Conservation (phyloP, 2,329 filamentous ascomycete species). For the Mollisiaceae sp. region DNA sequence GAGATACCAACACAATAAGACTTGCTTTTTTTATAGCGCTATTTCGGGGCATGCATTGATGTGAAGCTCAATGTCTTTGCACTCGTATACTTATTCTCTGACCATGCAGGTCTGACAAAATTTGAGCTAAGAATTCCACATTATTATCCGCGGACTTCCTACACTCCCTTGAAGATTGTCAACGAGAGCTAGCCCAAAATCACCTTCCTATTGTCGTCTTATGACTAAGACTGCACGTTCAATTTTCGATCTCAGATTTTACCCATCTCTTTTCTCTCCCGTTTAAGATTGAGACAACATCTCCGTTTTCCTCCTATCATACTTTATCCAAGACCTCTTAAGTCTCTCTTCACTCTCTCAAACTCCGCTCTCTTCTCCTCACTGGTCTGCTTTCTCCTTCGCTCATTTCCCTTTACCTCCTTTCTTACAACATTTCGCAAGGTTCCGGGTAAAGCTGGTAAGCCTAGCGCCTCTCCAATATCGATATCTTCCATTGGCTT, state of each 20-base stretch:
- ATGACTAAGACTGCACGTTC: neutral
- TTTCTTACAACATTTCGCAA: neutral
- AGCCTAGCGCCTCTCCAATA: slow-evolving; percentile 17
- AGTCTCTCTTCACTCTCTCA: slow-evolving; percentile 21
- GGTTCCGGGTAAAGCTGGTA: slow-evolving; percentile 14
- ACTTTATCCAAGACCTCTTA: slow-evolving; percentile 10
- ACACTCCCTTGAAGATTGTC: neutral
- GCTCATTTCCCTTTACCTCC: neutral
- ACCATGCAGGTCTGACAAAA: neutral
- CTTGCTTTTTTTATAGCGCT: slow-evolving; percentile 17
- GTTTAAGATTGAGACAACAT: neutral
- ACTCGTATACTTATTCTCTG: neutral
- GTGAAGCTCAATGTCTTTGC: neutral
- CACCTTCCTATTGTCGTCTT: neutral
- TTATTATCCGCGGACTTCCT: neutral
- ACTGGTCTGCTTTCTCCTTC: neutral
- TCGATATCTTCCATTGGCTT: slow-evolving; percentile 18
- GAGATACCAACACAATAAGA: slow-evolving; percentile 31
- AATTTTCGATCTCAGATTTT: neutral
- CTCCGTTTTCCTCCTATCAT: neutral
- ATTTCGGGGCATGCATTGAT: neutral
- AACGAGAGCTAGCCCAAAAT: neutral
- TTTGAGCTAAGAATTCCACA: neutral
- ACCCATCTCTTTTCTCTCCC: neutral
- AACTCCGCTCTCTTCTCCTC: slow-evolving; percentile 18